Percentiles rank a stretch among this genome's conserved stretches.
Conservation (phyloP, 1,284 basidiomycete genomes). For the Ganoderma leucocontextum region DNA sequence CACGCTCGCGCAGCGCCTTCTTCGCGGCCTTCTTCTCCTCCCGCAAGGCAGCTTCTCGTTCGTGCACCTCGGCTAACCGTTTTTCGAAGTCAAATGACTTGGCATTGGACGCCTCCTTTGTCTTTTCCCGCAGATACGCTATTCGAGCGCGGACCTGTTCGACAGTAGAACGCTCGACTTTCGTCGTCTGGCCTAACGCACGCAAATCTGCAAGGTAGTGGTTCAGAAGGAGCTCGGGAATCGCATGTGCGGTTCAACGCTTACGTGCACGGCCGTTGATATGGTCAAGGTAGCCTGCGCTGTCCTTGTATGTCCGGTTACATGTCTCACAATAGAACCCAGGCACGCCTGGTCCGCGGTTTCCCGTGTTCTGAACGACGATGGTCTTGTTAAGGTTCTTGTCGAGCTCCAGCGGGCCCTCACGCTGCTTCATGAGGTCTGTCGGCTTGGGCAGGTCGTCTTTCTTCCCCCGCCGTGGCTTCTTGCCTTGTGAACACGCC, state of each 20-base stretch:
- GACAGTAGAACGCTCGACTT: conserved; percentile 88
- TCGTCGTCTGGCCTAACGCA: conserved; percentile 93
- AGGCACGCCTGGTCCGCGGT: conserved; percentile 84
- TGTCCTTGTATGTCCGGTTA: conserved; percentile 93
- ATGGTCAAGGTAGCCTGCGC: conserved; percentile 93
- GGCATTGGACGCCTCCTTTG: conserved; percentile 79
- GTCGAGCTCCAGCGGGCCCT: conserved; percentile 83
- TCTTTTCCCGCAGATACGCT: conserved; percentile 86
- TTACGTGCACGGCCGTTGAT: conserved; percentile 93
- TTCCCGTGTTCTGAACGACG: conserved; percentile 86
- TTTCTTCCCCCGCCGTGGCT: conserved; percentile 69
- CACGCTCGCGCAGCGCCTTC: conserved; percentile 76
- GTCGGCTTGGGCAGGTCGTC: conserved; percentile 88
- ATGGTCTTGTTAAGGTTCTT: conserved; percentile 94
- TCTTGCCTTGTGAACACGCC: conserved; percentile 69
- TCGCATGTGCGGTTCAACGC: conserved; percentile 38
- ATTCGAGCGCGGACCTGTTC: conserved; percentile 93
- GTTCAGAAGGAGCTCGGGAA: not conserved
- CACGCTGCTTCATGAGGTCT: conserved; percentile 87
- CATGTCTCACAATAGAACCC: conserved; percentile 94
- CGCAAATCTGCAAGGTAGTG: conserved; percentile 75
- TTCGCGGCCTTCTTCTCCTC: conserved; percentile 77
- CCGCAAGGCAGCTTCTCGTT: conserved; percentile 69
- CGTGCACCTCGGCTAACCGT: conserved; percentile 85
- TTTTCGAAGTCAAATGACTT: conserved; percentile 95